These are phyloP conservation scores for Volvox reticuliferus DNA, from an alignment of 139 green algal genomes.

Conservation along the genomic window DNA sequence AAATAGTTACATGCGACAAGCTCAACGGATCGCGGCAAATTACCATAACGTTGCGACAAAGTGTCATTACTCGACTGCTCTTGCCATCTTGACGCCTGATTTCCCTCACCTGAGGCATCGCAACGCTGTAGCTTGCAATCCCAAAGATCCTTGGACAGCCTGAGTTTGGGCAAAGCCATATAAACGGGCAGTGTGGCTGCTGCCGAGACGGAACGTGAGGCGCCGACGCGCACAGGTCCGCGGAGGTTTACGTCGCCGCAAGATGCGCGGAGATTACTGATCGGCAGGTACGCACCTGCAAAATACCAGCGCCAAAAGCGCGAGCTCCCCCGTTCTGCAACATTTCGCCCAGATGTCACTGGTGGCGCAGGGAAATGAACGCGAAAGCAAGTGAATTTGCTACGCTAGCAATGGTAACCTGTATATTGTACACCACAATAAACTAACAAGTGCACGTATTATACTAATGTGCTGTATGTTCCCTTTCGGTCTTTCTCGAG, in stretches of 20 bases:
- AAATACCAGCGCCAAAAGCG: neutral
- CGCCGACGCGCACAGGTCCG: conserved; percentile 19
- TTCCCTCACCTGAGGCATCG: conserved; percentile 10
- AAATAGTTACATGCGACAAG: neutral
- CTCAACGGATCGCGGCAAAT: neutral
- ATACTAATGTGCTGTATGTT: neutral
- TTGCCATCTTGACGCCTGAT: neutral
- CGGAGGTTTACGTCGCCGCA: neutral
- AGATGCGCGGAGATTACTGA: neutral
- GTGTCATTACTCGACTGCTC: neutral
- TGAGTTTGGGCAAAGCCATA: neutral
- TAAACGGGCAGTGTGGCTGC: too few species aligned
- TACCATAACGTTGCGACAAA: neutral
- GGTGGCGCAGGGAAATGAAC: neutral
- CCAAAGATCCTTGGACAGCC: neutral
- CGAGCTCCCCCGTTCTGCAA: neutral
- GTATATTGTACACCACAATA: too few species aligned
- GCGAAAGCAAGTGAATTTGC: neutral
- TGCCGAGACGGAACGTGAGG: neutral
- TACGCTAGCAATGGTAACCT: too few species aligned
- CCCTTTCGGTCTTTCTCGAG: neutral
- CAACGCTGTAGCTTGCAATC: neutral
- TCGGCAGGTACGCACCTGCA: neutral
- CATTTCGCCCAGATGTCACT: neutral
- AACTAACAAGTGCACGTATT: too few species aligned